Evolutionary conservation across 768 basidiomycete genomes (phyloP).

Genomic region (Lactarius deliciosus): DNA sequence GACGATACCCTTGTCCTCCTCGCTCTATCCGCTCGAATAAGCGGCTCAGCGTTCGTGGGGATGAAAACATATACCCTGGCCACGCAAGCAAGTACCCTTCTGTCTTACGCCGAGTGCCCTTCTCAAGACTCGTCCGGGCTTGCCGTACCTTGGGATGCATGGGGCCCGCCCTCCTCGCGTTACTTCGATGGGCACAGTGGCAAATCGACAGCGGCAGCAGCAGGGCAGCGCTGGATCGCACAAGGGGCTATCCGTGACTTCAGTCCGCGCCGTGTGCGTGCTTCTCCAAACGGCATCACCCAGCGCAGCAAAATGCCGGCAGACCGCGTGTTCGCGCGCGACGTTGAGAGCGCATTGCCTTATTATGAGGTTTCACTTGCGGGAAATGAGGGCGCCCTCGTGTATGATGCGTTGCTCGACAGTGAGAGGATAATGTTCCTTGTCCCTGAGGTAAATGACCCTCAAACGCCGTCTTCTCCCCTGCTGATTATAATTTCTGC

Average conservation of each 20-base stretch:
- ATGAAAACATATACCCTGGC: constrained; percentile 5
- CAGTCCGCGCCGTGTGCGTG: constrained; percentile 7
- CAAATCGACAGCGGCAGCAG: not conserved
- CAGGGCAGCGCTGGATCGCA: constrained; percentile 3
- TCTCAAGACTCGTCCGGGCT: not conserved
- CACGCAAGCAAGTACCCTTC: constrained; percentile 6
- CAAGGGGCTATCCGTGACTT: constrained; percentile 9
- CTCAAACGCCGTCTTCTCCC: not conserved
- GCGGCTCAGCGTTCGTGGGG: not conserved
- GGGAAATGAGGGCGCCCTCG: not conserved
- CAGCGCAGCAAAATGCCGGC: not conserved
- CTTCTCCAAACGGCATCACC: not conserved
- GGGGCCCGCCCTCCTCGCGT: constrained; percentile 7
- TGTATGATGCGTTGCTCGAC: constrained; percentile 12
- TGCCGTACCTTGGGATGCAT: constrained; percentile 3
- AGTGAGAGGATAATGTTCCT: not conserved
- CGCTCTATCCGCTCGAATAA: not conserved
- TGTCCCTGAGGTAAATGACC: not conserved
- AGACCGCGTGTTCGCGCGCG: not conserved
- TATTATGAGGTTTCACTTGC: constrained; percentile 2
- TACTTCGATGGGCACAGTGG: not conserved
- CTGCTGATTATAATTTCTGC: not conserved
- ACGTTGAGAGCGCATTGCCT: constrained; percentile 4
- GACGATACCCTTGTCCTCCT: not conserved
- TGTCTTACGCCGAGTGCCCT: constrained; percentile 1